Conservation (phyloP, 306 rosid species). For the Calophaca sinica region DNA sequence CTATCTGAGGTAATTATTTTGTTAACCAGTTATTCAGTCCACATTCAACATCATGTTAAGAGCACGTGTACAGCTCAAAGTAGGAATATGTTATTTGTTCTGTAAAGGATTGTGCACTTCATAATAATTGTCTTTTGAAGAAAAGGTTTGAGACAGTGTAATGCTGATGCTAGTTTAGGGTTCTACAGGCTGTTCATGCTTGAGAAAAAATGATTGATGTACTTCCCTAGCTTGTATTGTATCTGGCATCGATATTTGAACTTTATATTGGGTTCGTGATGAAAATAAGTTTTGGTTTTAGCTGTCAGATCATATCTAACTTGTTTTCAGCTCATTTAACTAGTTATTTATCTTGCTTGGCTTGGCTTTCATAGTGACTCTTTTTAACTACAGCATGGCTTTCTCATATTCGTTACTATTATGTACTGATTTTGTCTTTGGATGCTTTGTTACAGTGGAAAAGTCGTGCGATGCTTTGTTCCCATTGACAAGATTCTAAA, state of each 20-base stretch:
- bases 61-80: conserved; percentile 2
- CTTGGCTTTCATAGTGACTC: conserved; percentile 17
- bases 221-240: conserved; percentile 6
- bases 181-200: conserved; percentile 33
- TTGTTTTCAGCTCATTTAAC: conserved; percentile 29
- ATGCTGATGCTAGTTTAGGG: conserved; percentile 5
- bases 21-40: conserved; percentile 18
- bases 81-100: background rate
- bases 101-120: conserved; percentile 10
- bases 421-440: conserved; percentile 11
- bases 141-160: conserved; percentile 20
- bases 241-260: background rate
- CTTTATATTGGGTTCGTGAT: background rate
- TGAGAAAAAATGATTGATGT: background rate
- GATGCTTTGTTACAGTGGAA: conserved; percentile 60
- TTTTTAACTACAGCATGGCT: conserved; percentile 4
- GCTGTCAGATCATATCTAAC: conserved; percentile 29
- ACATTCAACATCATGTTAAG: background rate
- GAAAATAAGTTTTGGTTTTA: background rate
- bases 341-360: conserved; percentile 22
- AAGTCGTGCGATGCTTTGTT: conserved; percentile 67
- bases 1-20: conserved; percentile 62
- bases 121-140: background rate
- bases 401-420: background rate
- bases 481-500: conserved; percentile 82